These are phyloP conservation scores for Diplodia seriata DNA, from an alignment of 2,329 filamentous ascomycete genomes.

Conservation along the genomic window DNA sequence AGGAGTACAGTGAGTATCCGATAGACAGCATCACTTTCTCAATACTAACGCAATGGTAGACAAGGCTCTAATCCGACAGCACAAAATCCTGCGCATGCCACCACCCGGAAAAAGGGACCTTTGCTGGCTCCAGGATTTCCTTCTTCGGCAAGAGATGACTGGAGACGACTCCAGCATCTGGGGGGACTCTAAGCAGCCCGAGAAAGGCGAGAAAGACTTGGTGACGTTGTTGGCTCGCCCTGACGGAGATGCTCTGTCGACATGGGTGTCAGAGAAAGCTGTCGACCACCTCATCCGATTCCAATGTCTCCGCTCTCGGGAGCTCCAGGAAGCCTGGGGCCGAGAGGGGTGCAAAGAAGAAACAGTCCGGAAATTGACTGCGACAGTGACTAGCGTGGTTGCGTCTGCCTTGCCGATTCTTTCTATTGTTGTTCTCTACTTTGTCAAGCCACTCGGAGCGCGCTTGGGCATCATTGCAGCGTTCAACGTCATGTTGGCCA, in stretches of 20 bases:
- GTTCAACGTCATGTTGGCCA: conserved; percentile 11
- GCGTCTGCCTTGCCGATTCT: not conserved
- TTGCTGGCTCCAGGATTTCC: not conserved
- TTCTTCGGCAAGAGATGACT: not conserved
- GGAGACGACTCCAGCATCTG: not conserved
- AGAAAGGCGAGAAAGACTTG: not conserved
- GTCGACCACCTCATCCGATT: not conserved
- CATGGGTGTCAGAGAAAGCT: not conserved
- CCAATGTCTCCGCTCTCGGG: not conserved
- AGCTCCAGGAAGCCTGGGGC: not conserved
- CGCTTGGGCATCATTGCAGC: conserved; percentile 11
- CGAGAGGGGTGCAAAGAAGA: not conserved
- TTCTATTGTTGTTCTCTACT: conserved; percentile 15
- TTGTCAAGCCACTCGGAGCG: not conserved
- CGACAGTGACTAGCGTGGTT: not conserved
- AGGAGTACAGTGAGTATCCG: conserved; percentile 20
- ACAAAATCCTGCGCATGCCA: not conserved
- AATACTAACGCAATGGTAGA: not conserved
- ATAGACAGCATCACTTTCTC: not conserved
- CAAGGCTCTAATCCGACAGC: not conserved
- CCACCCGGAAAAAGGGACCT: not conserved
- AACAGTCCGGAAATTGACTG: not conserved
- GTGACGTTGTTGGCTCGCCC: not conserved
- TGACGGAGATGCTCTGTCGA: conserved; percentile 1
- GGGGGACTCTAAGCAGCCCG: not conserved